Evolutionary conservation across 2,329 filamentous ascomycete genomes (phyloP), one percentile per base, ranked within the genome.

Genomic region (Diaporthe amygdali): DNA sequence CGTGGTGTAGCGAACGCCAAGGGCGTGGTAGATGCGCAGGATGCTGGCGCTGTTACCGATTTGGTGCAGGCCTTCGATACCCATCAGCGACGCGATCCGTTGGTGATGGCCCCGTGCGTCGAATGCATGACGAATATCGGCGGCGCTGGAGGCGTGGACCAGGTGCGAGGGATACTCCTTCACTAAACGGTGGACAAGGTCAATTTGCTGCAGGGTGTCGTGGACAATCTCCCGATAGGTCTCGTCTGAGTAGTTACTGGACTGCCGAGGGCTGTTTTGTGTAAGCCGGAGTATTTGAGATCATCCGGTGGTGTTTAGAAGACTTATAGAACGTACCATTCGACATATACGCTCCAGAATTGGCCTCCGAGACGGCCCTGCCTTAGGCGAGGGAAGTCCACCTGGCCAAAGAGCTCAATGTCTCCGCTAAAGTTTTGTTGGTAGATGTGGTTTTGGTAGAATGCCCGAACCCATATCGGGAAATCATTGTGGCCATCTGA

Each of bases 1-100:
- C 1, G 76, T 78, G 34, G 77, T 73, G 72, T 81, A 82, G 61
- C 79, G 75, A 20, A 80, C 79, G 25, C 80, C 80, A 49, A 80
- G 76, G 41, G 75, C 72, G 52, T 74, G 76, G 46, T 77, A 30
- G 61, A 70, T 71, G 12, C 72, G 63, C 20, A 66, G 27, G 7
- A 32, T 20, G 17, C 71, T 71, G 17, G 76, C 73, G 14, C 69
- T 73, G 56, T 74, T 75, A n/a, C 76, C 77, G 5, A 76, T 71
- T 47, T 73, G 66, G 71, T 78, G 76, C 15, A 32, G 30, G 39
- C 72, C 76, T 68, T 78, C 77, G 22, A 78, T 71, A 30, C 77
- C 76, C 61, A 79, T 76, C 6, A 76, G 75, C 32, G 74, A 75
- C 15, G 77, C 76, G n/a, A 79, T 75, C 59, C 71, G 75, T n/a